A percentile compares a stretch with the other conserved stretches of the same genome.
Conservation (phyloP, 2,329 filamentous ascomycete genomes). For the Harringtonia lauricola region DNA sequence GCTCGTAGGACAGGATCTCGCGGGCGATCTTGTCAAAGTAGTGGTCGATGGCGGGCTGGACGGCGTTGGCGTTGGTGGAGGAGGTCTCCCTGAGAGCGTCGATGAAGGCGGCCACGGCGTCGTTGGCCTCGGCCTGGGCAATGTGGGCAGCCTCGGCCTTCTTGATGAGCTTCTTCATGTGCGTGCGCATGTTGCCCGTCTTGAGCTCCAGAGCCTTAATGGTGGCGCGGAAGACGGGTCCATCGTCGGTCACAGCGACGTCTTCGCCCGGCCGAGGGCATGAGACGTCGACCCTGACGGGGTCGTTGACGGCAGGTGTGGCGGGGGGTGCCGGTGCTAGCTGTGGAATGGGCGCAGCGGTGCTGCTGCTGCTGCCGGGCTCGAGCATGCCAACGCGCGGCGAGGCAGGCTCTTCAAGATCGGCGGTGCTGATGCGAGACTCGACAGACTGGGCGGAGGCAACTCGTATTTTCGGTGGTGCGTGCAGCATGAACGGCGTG, state of each 20-base stretch:
- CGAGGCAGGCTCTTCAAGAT: slow-evolving; percentile 51
- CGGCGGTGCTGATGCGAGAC: slow-evolving; percentile 65
- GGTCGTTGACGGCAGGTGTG: slow-evolving; percentile 20
- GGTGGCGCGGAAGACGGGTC: slow-evolving; percentile 88
- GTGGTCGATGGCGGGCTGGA: slow-evolving; percentile 93
- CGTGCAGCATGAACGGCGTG: slow-evolving; percentile 60
- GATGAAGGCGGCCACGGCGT: slow-evolving; percentile 71
- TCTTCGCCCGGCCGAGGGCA: slow-evolving; percentile 81
- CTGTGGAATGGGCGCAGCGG: slow-evolving; percentile 18
- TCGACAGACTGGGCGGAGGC: slow-evolving; percentile 83
- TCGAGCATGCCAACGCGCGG: slow-evolving; percentile 23
- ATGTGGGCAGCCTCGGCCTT: slow-evolving; percentile 81
- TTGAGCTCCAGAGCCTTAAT: slow-evolving; percentile 96
- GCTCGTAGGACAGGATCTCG: slow-evolving; percentile 81
- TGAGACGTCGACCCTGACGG: slow-evolving; percentile 76
- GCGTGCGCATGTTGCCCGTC: slow-evolving; percentile 82
- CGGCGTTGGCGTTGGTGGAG: slow-evolving; percentile 83
- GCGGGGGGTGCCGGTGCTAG: slow-evolving; percentile 13
- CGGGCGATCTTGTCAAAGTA: slow-evolving; percentile 96
- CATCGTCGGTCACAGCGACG: slow-evolving; percentile 76
- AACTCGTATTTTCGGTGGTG: slow-evolving; percentile 67
- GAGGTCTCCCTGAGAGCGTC: slow-evolving; percentile 80
- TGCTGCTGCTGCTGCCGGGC: no score
- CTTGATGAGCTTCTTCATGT: slow-evolving; percentile 94
- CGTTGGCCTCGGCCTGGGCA: slow-evolving; percentile 75